Percentiles rank a stretch among this genome's conserved stretches.
phyloP scores from a whole-genome alignment of 345 rosid species.

The Jatropha curcas region DNA sequence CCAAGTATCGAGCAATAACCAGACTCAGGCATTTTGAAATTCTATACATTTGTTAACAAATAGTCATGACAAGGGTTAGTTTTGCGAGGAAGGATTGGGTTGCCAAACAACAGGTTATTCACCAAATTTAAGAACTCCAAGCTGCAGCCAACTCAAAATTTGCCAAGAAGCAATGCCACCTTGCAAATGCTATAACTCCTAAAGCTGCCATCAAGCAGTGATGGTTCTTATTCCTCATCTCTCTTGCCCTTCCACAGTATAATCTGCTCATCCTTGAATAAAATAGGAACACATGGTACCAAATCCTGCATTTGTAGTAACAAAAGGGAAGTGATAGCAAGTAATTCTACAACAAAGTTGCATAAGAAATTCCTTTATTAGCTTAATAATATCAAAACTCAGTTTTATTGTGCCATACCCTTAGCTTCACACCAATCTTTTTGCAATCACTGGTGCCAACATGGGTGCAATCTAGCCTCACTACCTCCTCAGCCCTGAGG shows the following conservation, averaged over 20 bases:
- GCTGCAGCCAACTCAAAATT: background rate
- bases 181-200: background rate
- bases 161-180: background rate
- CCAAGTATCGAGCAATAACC: too few species aligned
- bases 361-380: background rate
- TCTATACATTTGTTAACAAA: too few species aligned
- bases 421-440: slow-evolving; percentile 75
- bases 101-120: background rate
- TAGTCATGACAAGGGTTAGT: too few species aligned
- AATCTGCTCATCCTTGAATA: slow-evolving; percentile 86
- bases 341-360: slow-evolving; percentile 1
- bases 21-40: too few species aligned
- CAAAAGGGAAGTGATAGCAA: slow-evolving; percentile 9
- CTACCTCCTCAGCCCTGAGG: slow-evolving; percentile 61
- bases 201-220: background rate
- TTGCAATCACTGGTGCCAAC: slow-evolving; percentile 86
- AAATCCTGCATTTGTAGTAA: slow-evolving; percentile 55
- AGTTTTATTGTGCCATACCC: slow-evolving; percentile 39
- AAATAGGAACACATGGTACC: slow-evolving; percentile 80
- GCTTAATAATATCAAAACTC: background rate
- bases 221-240: slow-evolving; percentile 14
- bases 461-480: slow-evolving; percentile 77
- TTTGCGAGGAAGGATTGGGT: too few species aligned
- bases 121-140: background rate
- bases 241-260: slow-evolving; percentile 76